Evolutionary conservation across 225 moss, liverwort and hornwort genomes (phyloP).

Genomic region (Asterella californica): DNA sequence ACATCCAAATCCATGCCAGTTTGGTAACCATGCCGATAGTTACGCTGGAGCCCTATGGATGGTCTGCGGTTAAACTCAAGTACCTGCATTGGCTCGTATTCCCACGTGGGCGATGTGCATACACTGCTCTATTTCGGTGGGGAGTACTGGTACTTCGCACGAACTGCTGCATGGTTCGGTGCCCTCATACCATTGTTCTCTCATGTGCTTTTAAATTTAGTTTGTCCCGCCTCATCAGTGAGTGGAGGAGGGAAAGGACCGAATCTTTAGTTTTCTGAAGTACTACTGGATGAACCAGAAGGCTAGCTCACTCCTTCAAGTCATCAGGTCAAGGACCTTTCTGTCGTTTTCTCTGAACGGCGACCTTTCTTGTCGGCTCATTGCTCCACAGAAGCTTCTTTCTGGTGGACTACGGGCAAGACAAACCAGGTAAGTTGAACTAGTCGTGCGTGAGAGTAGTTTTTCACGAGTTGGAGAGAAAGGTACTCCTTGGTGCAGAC

Average conservation of each 20-base stretch:
- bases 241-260: not conserved
- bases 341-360: not conserved
- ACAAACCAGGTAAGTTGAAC: not conserved
- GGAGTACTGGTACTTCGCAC: not conserved
- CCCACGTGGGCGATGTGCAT: not conserved
- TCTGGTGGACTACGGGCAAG: not conserved
- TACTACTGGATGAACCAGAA: not conserved
- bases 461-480: not conserved
- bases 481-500: not conserved
- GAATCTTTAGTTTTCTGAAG: not conserved
- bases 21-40: not conserved
- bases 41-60: not conserved
- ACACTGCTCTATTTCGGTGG: not conserved
- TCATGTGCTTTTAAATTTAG: not conserved
- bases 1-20: not conserved
- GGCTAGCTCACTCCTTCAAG: not conserved
- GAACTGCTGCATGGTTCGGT: not conserved
- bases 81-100: not conserved
- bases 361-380: not conserved
- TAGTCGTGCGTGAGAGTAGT: not conserved
- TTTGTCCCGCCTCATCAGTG: too few species aligned
- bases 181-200: not conserved
- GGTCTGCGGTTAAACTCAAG: not conserved
- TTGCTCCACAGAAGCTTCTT: not conserved
- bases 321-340: not conserved